A percentile compares a stretch with the other conserved stretches of the same genome.
Conservation (phyloP, 1,284 basidiomycete species). For the Filobasidium uniguttulatum region DNA sequence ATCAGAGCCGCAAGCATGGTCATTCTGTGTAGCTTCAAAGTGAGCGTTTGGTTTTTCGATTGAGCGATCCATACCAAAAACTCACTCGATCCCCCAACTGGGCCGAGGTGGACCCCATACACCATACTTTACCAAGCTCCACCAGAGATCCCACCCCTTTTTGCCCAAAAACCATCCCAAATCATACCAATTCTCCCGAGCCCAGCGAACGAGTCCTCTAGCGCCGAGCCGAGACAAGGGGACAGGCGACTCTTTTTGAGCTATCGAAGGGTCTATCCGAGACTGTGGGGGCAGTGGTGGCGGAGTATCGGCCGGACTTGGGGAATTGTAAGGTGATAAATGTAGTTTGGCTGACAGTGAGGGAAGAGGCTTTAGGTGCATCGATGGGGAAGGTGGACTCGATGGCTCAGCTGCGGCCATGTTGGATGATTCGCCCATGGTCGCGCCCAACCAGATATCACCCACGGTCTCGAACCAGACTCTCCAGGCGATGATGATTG, state of each 20-base stretch:
- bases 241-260: slow-evolving; percentile 23
- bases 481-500: no score
- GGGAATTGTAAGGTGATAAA: slow-evolving; percentile 4
- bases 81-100: slow-evolving; percentile 38
- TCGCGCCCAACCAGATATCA: no score
- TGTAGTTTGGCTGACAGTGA: slow-evolving; percentile 1
- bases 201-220: slow-evolving; percentile 7
- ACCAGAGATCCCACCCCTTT: slow-evolving; percentile 31
- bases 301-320: slow-evolving; percentile 24
- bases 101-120: slow-evolving; percentile 31
- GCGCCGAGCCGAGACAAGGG: not conserved
- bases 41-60: not conserved
- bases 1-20: slow-evolving; percentile 68
- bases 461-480: no score
- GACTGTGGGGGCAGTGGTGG: slow-evolving; percentile 31
- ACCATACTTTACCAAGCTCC: slow-evolving; percentile 27
- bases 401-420: no score
- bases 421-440: no score
- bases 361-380: not conserved
- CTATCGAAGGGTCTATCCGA: slow-evolving; percentile 26
- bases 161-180: slow-evolving; percentile 26
- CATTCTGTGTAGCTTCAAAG: slow-evolving; percentile 40
- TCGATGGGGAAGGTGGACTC: no score
- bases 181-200: slow-evolving; percentile 10
- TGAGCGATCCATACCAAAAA: slow-evolving; percentile 22